phyloP scores from a whole-genome alignment of 2,329 filamentous ascomycete genomes.

The Ophiosphaerella narmari region DNA sequence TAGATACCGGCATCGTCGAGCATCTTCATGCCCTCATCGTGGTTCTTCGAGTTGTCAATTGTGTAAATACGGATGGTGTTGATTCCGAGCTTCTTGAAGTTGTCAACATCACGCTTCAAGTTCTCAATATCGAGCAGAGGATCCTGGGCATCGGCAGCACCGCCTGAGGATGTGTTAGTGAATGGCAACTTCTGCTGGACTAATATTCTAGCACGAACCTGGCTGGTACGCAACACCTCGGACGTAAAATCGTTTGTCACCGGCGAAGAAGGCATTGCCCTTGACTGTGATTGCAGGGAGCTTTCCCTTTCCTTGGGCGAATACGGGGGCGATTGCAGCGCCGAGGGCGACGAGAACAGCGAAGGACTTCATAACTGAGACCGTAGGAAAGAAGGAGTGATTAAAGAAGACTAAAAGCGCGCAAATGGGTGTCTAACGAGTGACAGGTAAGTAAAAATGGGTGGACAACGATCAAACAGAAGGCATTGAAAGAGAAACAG shows the following conservation, averaged over 20 bases:
- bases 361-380: slow-evolving; percentile 38
- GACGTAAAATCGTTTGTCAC: slow-evolving; percentile 63
- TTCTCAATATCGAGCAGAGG: slow-evolving; percentile 71
- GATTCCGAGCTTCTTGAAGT: slow-evolving; percentile 84
- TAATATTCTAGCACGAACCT: slow-evolving; percentile 50
- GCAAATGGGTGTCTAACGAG: slow-evolving; percentile 40
- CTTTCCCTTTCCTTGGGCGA: slow-evolving; percentile 43
- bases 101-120: slow-evolving; percentile 77
- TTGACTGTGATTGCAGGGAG: slow-evolving; percentile 61
- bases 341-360: slow-evolving; percentile 31
- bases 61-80: slow-evolving; percentile 94
- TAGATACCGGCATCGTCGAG: slow-evolving; percentile 88
- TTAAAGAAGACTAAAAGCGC: slow-evolving; percentile 33
- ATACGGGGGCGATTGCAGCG: slow-evolving; percentile 31
- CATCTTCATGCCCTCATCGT: slow-evolving; percentile 82
- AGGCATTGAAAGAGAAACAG: slow-evolving; percentile 28
- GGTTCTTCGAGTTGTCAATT: slow-evolving; percentile 81
- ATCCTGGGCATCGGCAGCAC: slow-evolving; percentile 57
- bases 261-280: slow-evolving; percentile 69
- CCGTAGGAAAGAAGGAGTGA: slow-evolving; percentile 22
- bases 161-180: slow-evolving; percentile 43
- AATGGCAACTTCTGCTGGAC: slow-evolving; percentile 38
- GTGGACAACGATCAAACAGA: slow-evolving; percentile 30
- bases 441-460: slow-evolving; percentile 39
- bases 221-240: slow-evolving; percentile 69